These are phyloP conservation scores for Aotearoamyces nothofagi DNA, from an alignment of 2,329 filamentous ascomycete genomes.

Conservation along the genomic window DNA sequence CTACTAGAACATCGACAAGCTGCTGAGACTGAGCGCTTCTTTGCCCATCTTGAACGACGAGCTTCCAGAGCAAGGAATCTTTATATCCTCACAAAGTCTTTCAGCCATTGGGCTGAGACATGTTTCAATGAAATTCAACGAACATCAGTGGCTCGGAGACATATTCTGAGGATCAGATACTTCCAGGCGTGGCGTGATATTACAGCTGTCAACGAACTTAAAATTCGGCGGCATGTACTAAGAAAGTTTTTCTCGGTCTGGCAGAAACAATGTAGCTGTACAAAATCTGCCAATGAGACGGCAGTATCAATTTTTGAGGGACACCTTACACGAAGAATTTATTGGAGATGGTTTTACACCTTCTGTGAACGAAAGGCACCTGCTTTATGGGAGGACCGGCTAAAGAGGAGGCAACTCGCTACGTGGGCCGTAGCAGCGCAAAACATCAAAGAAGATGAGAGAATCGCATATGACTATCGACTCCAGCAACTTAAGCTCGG, in stretches of 20 bases:
- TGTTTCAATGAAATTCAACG: conserved; percentile 49
- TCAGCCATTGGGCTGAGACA: conserved; percentile 53
- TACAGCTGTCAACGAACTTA: conserved; percentile 27
- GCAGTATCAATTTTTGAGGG: conserved; percentile 18
- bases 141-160: conserved; percentile 52
- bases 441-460: conserved; percentile 1
- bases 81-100: conserved; percentile 47
- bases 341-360: conserved; percentile 23
- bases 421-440: conserved; percentile 8
- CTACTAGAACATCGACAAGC: conserved; percentile 12
- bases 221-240: conserved; percentile 32
- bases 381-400: conserved; percentile 7
- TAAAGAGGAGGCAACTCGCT: conserved; percentile 9
- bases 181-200: conserved; percentile 57
- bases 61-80: conserved; percentile 49
- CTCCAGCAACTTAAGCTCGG: not conserved
- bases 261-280: conserved; percentile 12
- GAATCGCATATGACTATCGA: not conserved
- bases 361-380: conserved; percentile 4
- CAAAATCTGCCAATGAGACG: conserved; percentile 10
- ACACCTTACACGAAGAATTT: conserved; percentile 15
- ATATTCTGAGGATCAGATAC: conserved; percentile 53
- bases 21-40: conserved; percentile 33
- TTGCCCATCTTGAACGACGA: conserved; percentile 37
- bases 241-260: conserved; percentile 39